A percentile compares a stretch with the other conserved stretches of the same genome.
phyloP scores from a whole-genome alignment of 1,139 yeast species.

The Chernovozyma sophiae-reginae region DNA sequence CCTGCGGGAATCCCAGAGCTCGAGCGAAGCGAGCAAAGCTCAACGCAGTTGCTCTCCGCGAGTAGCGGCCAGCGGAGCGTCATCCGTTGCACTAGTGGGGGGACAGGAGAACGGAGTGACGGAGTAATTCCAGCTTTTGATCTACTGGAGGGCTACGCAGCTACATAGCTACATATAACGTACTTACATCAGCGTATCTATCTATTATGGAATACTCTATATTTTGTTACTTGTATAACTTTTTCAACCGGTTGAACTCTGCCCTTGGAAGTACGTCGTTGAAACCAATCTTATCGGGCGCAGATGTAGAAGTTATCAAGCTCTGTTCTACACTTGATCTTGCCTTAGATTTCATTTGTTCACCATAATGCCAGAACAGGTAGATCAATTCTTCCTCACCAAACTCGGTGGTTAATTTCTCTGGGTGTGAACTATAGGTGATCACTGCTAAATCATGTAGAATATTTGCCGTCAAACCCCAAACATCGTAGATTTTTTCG shows the following conservation, averaged over 20 bases:
- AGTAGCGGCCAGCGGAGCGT: too few species aligned
- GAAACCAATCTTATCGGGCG: slow-evolving; percentile 39
- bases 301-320: slow-evolving; percentile 30
- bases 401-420: slow-evolving; percentile 13
- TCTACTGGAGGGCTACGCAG: too few species aligned
- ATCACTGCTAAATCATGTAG: slow-evolving; percentile 72
- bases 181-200: too few species aligned
- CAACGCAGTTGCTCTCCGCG: too few species aligned
- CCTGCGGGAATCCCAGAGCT: too few species aligned
- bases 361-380: slow-evolving; percentile 50
- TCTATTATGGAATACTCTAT: too few species aligned
- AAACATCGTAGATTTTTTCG: slow-evolving; percentile 59
- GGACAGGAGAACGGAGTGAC: too few species aligned
- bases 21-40: too few species aligned
- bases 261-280: slow-evolving; percentile 46
- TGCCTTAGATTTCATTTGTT: slow-evolving; percentile 34
- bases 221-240: slow-evolving; percentile 37
- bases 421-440: slow-evolving; percentile 26
- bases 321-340: slow-evolving; percentile 34
- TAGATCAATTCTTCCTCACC: slow-evolving; percentile 69
- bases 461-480: slow-evolving; percentile 92
- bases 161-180: too few species aligned
- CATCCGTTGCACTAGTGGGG: too few species aligned
- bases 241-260: slow-evolving; percentile 39
- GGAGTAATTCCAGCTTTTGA: too few species aligned